Conservation (phyloP, 2,329 filamentous ascomycete genomes). For the Aspergillus hiratsukae region DNA sequence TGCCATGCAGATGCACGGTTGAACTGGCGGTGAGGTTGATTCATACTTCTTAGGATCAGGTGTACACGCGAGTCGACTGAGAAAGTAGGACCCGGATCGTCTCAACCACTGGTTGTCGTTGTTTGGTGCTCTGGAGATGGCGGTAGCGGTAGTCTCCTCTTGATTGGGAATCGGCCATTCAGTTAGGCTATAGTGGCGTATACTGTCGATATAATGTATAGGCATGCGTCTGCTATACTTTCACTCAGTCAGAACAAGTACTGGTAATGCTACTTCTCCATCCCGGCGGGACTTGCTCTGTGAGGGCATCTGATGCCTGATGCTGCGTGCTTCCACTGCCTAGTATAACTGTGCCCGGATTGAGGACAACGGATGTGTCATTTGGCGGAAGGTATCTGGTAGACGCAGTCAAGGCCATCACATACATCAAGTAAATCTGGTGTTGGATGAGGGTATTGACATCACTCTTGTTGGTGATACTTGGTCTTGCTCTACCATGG, state of each 20-base stretch:
- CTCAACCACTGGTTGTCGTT: not conserved
- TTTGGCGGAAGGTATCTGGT: not conserved
- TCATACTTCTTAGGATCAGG: not conserved
- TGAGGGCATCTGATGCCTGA: not conserved
- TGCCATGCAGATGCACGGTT: not conserved
- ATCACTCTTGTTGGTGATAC: too few relatives aligned
- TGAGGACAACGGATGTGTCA: not conserved
- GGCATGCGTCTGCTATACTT: not conserved
- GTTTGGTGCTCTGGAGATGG: not conserved
- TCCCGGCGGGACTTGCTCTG: not conserved
- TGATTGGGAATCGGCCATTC: too few relatives aligned
- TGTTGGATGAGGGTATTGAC: too few relatives aligned
- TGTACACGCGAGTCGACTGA: too few relatives aligned
- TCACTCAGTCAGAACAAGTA: not conserved
- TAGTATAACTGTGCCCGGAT: not conserved
- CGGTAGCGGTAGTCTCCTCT: too few relatives aligned
- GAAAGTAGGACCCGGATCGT: not conserved
- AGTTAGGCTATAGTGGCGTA: not conserved
- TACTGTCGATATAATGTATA: not conserved
- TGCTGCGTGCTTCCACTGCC: too few relatives aligned
- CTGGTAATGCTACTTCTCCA: not conserved
- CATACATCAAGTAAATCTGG: too few relatives aligned
- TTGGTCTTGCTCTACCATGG: too few relatives aligned
- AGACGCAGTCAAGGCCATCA: too few relatives aligned
- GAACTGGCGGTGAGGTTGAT: not conserved